These are phyloP conservation scores for Pseudocercospora cruenta DNA, from an alignment of 2,329 filamentous ascomycete genomes.

Conservation along the genomic window DNA sequence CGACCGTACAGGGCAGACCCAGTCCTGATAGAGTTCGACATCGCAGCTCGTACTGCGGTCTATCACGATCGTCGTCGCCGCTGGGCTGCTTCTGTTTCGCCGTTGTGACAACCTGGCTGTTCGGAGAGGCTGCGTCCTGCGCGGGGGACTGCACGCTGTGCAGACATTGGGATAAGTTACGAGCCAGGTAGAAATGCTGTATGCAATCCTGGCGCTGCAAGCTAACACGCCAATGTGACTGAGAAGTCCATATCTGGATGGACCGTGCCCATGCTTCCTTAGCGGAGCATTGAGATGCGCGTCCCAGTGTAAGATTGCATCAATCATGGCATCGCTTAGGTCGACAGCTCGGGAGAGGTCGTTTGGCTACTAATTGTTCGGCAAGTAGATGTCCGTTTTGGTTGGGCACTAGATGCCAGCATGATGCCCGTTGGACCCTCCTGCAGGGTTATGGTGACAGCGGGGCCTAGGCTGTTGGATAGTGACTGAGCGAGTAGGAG, in stretches of 20 bases:
- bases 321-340: constrained; percentile 8
- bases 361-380: constrained; percentile 10
- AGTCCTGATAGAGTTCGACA: constrained; percentile 4
- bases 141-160: background rate
- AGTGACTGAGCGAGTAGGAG: constrained; percentile 32
- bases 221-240: background rate
- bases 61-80: constrained; percentile 4
- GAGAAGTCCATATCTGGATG: background rate
- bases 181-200: background rate
- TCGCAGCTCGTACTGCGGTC: background rate
- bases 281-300: background rate
- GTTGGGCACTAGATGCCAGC: constrained; percentile 17
- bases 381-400: constrained; percentile 7
- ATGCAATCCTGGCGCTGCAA: background rate
- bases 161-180: background rate
- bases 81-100: background rate
- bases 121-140: background rate
- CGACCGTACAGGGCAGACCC: constrained; percentile 2
- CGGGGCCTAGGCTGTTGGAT: constrained; percentile 27
- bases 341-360: constrained; percentile 12
- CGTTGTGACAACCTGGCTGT: background rate
- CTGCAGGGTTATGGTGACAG: constrained; percentile 4
- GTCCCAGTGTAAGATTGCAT: background rate
- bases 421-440: constrained; percentile 3
- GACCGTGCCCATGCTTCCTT: background rate